A percentile compares a stretch with the other conserved stretches of the same genome.
These are phyloP conservation scores for Lentinula guzmanii DNA, from an alignment of 768 basidiomycete species.

Conservation along the genomic window DNA sequence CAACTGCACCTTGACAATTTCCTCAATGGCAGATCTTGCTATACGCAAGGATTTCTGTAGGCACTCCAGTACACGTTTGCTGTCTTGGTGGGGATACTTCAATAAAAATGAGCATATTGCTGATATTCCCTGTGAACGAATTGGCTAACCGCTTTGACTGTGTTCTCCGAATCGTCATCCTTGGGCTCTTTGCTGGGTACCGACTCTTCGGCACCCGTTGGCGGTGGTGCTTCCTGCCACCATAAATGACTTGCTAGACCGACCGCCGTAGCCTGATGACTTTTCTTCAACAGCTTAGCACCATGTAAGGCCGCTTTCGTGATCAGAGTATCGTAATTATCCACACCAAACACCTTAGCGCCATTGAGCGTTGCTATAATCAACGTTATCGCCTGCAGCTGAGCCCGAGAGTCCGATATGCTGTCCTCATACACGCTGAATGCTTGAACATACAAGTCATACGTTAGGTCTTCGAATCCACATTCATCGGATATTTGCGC, in stretches of 20 bases:
- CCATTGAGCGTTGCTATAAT: constrained; percentile 89
- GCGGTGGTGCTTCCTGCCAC: constrained; percentile 79
- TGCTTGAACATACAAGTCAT: constrained; percentile 96
- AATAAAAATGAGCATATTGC: neutral
- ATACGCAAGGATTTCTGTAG: constrained; percentile 95
- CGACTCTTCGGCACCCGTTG: constrained; percentile 32
- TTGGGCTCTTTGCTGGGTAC: constrained; percentile 36
- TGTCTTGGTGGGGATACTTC: constrained; percentile 85
- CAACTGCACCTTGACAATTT: constrained; percentile 92
- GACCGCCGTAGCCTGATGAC: constrained; percentile 94
- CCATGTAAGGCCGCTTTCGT: constrained; percentile 99
- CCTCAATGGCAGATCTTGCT: constrained; percentile 94
- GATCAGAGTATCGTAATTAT: constrained; percentile 96
- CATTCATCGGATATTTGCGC: constrained; percentile 95
- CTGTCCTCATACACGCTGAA: constrained; percentile 98
- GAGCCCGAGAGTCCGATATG: constrained; percentile 93
- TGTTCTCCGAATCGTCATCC: constrained; percentile 36
- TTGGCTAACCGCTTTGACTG: constrained; percentile 49
- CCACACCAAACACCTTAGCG: constrained; percentile 84
- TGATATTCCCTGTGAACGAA: too few relatives aligned
- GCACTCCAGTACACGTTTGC: constrained; percentile 96
- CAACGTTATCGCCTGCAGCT: constrained; percentile 94
- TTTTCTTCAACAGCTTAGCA: constrained; percentile 95
- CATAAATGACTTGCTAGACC: constrained; percentile 94
- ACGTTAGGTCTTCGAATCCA: constrained; percentile 91